Evolutionary conservation across 108 stramenopile genomes (phyloP).

Genomic region (Fragilariopsis cylindrus): DNA sequence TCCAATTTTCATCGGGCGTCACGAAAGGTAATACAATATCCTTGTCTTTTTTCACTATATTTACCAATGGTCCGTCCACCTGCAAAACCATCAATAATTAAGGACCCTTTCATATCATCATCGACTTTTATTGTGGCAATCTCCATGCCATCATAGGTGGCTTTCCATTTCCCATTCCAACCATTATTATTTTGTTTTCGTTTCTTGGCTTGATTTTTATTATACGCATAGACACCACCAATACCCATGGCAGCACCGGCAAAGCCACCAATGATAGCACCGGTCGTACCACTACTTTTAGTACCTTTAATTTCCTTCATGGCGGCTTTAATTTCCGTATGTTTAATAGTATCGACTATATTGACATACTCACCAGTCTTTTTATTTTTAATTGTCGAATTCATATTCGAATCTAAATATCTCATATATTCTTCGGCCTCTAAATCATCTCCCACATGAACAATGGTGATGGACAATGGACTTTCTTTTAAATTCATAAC

Average conservation of each 20-base stretch:
- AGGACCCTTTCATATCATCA: neutral
- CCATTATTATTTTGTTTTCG: neutral
- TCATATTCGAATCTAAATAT: slow-evolving; percentile 1
- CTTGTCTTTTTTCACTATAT: neutral
- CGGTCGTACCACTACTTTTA: neutral
- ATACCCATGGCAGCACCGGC: slow-evolving; percentile 13
- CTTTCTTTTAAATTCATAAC: neutral
- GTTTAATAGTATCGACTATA: slow-evolving; percentile 14
- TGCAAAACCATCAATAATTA: slow-evolving; percentile 8
- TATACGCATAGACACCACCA: slow-evolving; percentile 13
- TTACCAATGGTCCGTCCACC: neutral
- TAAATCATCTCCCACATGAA: slow-evolving; percentile 13
- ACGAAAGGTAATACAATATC: slow-evolving; percentile 3
- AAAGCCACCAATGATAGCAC: slow-evolving; percentile 15
- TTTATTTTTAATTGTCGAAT: neutral
- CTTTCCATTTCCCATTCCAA: slow-evolving; percentile 23
- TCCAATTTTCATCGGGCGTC: slow-evolving; percentile 8
- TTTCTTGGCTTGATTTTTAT: slow-evolving; percentile 15
- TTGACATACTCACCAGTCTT: neutral
- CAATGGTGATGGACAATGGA: slow-evolving; percentile 13
- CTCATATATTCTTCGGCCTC: slow-evolving; percentile 16
- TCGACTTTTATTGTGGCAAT: slow-evolving; percentile 6
- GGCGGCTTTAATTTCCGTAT: slow-evolving; percentile 14
- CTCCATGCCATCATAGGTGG: slow-evolving; percentile 7
- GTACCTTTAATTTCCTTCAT: slow-evolving; percentile 12